Conservation (phyloP, 768 basidiomycete genomes). For the Russula ochroleuca region DNA sequence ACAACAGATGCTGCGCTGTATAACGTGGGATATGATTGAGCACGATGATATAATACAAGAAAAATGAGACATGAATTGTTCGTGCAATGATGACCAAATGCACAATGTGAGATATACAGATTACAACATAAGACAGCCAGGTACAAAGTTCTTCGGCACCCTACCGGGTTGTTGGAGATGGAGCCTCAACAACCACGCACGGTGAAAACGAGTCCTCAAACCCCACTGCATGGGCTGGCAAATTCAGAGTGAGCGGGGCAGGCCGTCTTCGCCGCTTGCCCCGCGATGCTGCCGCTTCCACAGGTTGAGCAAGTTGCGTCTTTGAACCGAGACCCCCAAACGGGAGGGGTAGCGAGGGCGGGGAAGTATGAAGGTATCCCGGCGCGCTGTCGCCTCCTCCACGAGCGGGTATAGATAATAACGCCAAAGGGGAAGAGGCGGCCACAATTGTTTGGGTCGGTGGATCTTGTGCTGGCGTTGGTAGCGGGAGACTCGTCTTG, state of each 20-base stretch:
- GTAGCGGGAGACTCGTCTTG: neutral
- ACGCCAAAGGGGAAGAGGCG: neutral
- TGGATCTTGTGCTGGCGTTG: neutral
- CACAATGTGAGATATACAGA: neutral
- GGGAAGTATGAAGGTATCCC: slow-evolving; percentile 2
- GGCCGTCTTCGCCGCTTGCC: slow-evolving; percentile 8
- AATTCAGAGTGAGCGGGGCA: neutral
- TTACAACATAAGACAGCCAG: neutral
- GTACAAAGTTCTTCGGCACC: neutral
- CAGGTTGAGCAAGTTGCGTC: neutral
- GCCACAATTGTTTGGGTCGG: neutral
- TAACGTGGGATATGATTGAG: too few species aligned
- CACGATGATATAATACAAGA: neutral
- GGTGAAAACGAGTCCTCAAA: slow-evolving; percentile 21
- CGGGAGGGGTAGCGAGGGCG: neutral
- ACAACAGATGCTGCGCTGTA: too few species aligned
- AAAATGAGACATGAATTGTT: neutral
- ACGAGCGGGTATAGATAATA: slow-evolving; percentile 25
- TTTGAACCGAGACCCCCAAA: neutral
- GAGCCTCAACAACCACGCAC: neutral
- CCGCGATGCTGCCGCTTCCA: neutral
- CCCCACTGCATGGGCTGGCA: neutral
- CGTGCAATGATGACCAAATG: neutral
- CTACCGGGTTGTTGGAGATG: neutral
- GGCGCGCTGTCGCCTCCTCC: neutral